Conservation (phyloP, 2,329 filamentous ascomycete species). For the Colletotrichum cuscutae region DNA sequence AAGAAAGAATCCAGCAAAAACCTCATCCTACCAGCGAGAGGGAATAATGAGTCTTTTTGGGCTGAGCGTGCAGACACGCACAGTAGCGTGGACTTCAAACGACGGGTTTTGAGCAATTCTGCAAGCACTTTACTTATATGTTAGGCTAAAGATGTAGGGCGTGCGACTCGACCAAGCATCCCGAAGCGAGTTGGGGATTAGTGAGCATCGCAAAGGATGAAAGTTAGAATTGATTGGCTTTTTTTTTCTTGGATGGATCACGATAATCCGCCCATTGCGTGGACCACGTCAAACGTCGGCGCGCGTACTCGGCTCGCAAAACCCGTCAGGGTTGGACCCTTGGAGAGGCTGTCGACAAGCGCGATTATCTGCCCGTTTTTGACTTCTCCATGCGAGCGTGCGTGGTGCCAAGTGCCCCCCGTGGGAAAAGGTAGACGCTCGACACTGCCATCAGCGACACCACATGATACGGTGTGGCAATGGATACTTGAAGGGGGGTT, state of each 20-base stretch:
- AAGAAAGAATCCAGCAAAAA: neutral
- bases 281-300: neutral
- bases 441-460: slow-evolving; percentile 15
- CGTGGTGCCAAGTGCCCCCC: neutral
- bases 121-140: neutral
- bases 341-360: neutral
- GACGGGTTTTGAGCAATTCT: neutral
- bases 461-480: slow-evolving; percentile 25
- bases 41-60: neutral
- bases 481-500: slow-evolving; percentile 3
- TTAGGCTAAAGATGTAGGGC: neutral
- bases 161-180: neutral
- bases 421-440: neutral
- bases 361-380: slow-evolving; percentile 11
- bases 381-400: slow-evolving; percentile 18
- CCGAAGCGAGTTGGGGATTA: neutral
- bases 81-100: slow-evolving; percentile 9
- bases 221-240: neutral
- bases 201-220: neutral
- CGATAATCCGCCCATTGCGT: neutral
- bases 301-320: neutral
- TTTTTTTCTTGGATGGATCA: neutral
- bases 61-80: slow-evolving; percentile 1
- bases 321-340: slow-evolving; percentile 12
- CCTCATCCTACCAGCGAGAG: neutral